Conservation (phyloP, 305 asterid species). For the Rubia peregrina region DNA sequence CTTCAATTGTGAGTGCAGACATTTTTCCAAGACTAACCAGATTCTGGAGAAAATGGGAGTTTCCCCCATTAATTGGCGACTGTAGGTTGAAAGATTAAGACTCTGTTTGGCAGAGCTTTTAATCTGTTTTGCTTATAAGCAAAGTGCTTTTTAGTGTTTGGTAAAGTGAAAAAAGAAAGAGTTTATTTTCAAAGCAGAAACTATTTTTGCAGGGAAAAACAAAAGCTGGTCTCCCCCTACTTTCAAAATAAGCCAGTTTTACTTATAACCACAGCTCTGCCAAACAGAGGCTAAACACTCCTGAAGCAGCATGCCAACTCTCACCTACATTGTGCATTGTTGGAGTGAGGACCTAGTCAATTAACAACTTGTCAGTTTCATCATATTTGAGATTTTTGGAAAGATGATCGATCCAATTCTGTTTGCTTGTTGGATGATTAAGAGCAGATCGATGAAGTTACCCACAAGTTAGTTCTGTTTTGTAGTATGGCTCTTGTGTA, state of each 20-base stretch:
- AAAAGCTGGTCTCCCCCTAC: too few relatives aligned
- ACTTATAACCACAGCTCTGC: too few relatives aligned
- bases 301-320: background rate
- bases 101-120: too few relatives aligned
- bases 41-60: conserved; percentile 63
- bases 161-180: too few relatives aligned
- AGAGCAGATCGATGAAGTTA: too few relatives aligned
- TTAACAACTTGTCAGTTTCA: background rate
- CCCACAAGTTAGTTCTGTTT: background rate
- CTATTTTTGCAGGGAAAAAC: too few relatives aligned
- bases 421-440: background rate
- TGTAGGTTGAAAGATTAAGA: conserved; percentile 27
- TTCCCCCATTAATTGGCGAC: conserved; percentile 80
- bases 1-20: conserved; percentile 36
- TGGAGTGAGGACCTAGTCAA: background rate
- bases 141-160: too few relatives aligned
- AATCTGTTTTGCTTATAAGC: too few relatives aligned
- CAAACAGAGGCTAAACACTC: too few relatives aligned
- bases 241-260: too few relatives aligned
- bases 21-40: conserved; percentile 76
- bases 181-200: too few relatives aligned
- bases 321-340: too few relatives aligned
- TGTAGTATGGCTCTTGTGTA: background rate
- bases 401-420: background rate
- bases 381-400: background rate